These are phyloP conservation scores for Serendipita sp. DNA, from an alignment of 768 basidiomycete genomes.

Conservation along the genomic window DNA sequence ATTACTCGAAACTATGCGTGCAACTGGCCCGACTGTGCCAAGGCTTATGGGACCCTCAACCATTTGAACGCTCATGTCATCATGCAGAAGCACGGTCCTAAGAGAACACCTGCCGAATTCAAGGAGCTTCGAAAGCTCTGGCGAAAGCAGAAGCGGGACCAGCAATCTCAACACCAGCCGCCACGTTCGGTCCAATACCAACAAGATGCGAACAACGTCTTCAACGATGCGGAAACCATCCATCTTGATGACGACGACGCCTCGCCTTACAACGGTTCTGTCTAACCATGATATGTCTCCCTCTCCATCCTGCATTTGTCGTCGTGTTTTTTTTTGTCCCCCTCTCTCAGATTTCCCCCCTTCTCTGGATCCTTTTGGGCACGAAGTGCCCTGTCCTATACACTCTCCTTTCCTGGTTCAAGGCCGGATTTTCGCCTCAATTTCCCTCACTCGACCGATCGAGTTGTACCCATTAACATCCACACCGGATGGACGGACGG, in stretches of 20 bases:
- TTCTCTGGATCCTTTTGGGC: no score
- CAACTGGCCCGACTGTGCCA: slow-evolving; percentile 33
- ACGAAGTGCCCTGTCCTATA: no score
- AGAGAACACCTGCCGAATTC: slow-evolving; percentile 74
- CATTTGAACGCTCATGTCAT: slow-evolving; percentile 96
- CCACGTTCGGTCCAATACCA: neutral
- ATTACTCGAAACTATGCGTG: slow-evolving; percentile 6
- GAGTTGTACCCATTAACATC: no score
- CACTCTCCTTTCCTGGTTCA: no score
- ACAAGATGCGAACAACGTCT: neutral
- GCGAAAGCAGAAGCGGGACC: slow-evolving; percentile 84
- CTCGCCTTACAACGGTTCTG: neutral
- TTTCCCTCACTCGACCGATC: no score
- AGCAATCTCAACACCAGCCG: neutral
- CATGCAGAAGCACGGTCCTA: slow-evolving; percentile 94
- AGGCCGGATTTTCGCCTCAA: no score
- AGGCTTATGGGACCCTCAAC: slow-evolving; percentile 88
- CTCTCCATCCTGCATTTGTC: neutral
- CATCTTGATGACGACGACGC: neutral
- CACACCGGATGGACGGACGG: no score
- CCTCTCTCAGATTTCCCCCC: neutral
- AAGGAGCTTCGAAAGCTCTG: slow-evolving; percentile 94
- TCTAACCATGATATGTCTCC: neutral
- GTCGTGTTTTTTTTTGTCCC: neutral
- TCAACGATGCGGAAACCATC: neutral